These are phyloP conservation scores for Pyrenophora teres DNA, from an alignment of 2,329 filamentous ascomycete species.

Conservation along the genomic window DNA sequence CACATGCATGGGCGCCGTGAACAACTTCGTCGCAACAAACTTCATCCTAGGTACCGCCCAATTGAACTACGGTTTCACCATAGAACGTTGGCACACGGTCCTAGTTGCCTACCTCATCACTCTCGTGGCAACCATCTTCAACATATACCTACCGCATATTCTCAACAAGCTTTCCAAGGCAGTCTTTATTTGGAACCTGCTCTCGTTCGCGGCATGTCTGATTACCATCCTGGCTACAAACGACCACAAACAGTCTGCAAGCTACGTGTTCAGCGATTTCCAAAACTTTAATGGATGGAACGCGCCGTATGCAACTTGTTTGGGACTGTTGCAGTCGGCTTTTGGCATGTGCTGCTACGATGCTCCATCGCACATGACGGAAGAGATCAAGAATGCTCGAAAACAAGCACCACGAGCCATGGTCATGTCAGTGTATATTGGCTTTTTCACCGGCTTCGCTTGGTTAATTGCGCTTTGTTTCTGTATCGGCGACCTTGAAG, in stretches of 20 bases:
- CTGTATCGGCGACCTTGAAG: slow-evolving; percentile 52
- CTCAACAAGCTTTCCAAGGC: slow-evolving; percentile 58
- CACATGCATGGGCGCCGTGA: slow-evolving; percentile 59
- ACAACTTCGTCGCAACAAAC: slow-evolving; percentile 60
- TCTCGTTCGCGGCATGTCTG: slow-evolving; percentile 58
- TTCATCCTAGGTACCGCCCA: slow-evolving; percentile 62
- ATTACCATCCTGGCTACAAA: slow-evolving; percentile 60
- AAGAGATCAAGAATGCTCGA: slow-evolving; percentile 59
- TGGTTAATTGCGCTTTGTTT: slow-evolving; percentile 50
- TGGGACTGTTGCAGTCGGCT: slow-evolving; percentile 60
- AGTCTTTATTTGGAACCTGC: slow-evolving; percentile 59
- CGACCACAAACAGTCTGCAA: slow-evolving; percentile 58
- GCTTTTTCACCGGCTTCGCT: slow-evolving; percentile 47
- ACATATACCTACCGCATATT: slow-evolving; percentile 57
- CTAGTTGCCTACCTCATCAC: slow-evolving; percentile 58
- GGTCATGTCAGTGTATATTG: slow-evolving; percentile 47
- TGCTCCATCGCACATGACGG: slow-evolving; percentile 58
- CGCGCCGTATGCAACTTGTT: slow-evolving; percentile 56
- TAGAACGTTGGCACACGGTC: slow-evolving; percentile 62
- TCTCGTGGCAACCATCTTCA: slow-evolving; percentile 52
- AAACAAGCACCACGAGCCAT: slow-evolving; percentile 57
- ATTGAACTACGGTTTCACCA: slow-evolving; percentile 57
- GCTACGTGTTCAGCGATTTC: slow-evolving; percentile 61
- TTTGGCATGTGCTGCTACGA: slow-evolving; percentile 62
- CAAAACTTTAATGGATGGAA: slow-evolving; percentile 61